Base-by-base conservation (phyloP, 345 rosid species). In the Linum tenue region DNA sequence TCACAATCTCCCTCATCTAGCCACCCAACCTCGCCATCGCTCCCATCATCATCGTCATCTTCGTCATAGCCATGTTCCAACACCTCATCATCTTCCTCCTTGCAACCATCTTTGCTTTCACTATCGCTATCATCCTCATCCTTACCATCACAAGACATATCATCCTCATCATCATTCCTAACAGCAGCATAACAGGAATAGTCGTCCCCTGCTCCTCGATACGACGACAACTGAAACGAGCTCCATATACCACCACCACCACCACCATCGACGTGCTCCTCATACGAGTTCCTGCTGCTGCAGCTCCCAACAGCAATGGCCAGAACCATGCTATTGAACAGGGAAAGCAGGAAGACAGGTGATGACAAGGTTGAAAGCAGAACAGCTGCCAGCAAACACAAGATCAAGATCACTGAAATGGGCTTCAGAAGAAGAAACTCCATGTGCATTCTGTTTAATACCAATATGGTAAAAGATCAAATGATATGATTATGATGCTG, bases 301-400 rank as follows among this genome's bases (percentile, higher is more conserved):
- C 31, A 60, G 65, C 66, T 77, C 53, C 71, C 80, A 9, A 77
- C 7, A 14, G 75, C 14, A 14, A 76, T 17, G 38, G 70, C 60
- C 7, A 76, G 55, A 11, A 78, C 3, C 0, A 84, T 50, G 57
- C 64, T 17, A 72, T 72, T 81, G 58, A 79, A 65, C 16, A 69
- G 39, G 1, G 69, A 73, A 60, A 75, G 69, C 67, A 77, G 22
- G 17, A 68, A 63, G 53, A 74, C 74, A 44, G 73, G 62, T 40
- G 56, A 63, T 15, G 71, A 39, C 36, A 56, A 59, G 55, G 66
- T 71, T 15, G 68, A 38, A 8, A 65, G 12, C 60, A 74, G 43
- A 41, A 72, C 39, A 37, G 60, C 56, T 15, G 55, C 72, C 2
- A 51, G 70, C 1, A 67, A 53, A 56, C 62, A 66, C 1, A 73